phyloP scores from a whole-genome alignment of 108 stramenopile species.

The Stephanodiscus minutulus region DNA sequence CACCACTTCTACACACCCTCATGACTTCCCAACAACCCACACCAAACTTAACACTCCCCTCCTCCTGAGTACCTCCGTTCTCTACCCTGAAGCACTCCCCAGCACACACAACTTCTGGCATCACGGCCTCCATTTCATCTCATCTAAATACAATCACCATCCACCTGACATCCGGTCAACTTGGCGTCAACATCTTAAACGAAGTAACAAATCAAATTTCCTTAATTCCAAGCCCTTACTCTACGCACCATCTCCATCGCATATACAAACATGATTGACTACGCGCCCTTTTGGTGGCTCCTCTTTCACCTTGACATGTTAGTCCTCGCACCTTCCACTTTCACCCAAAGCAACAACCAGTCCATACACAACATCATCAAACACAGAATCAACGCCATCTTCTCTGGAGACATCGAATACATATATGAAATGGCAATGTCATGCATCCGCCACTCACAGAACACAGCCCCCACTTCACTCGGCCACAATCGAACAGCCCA shows the following conservation, averaged over 20 bases:
- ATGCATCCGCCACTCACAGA: neutral
- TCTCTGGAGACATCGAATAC: slow-evolving; percentile 4
- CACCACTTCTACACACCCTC: no score
- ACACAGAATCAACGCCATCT: neutral
- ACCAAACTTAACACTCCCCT: neutral
- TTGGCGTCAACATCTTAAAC: neutral
- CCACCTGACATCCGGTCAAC: neutral
- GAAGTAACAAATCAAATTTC: neutral
- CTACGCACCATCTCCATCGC: neutral
- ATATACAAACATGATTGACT: neutral
- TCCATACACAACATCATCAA: neutral
- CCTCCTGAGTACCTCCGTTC: no score
- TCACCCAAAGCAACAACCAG: neutral
- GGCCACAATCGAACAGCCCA: slow-evolving; percentile 9
- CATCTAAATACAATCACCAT: neutral
- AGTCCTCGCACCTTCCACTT: slow-evolving; percentile 2
- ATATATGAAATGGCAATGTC: neutral
- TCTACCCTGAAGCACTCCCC: no score
- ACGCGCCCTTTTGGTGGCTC: slow-evolving; percentile 21
- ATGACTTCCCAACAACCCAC: neutral
- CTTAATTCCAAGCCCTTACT: neutral
- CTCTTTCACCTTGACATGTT: slow-evolving; percentile 22
- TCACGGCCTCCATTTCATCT: neutral
- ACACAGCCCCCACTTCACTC: neutral
- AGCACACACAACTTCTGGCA: neutral